phyloP scores from a whole-genome alignment of 129 eudicot species.

The Scalesia atractyloides region DNA sequence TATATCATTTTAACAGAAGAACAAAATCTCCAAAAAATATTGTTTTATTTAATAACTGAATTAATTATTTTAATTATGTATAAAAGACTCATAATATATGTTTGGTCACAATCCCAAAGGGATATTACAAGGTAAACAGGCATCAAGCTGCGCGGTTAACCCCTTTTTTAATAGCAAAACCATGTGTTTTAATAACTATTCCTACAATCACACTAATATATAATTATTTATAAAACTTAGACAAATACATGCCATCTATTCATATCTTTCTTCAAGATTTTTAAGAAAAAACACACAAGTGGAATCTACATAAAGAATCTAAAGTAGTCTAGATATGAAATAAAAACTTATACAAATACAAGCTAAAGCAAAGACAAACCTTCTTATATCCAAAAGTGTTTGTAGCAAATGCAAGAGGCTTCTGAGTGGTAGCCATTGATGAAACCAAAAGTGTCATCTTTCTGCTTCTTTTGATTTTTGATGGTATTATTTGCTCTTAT shows the following conservation, averaged over 20 bases:
- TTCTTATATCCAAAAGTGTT: slow-evolving; percentile 47
- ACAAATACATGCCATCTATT: neutral
- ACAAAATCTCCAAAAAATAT: too few relatives aligned
- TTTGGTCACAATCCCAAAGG: too few relatives aligned
- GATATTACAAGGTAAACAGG: too few relatives aligned
- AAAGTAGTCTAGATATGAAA: neutral
- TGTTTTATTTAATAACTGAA: too few relatives aligned
- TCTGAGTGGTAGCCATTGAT: slow-evolving; percentile 72
- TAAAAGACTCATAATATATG: too few relatives aligned
- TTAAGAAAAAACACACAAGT: slow-evolving; percentile 4
- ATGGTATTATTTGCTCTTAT: slow-evolving; percentile 15
- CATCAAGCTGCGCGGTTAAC: too few relatives aligned
- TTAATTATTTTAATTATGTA: too few relatives aligned
- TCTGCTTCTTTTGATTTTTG: slow-evolving; percentile 3
- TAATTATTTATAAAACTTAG: too few relatives aligned
- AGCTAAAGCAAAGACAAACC: slow-evolving; percentile 37
- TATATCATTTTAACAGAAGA: too few relatives aligned
- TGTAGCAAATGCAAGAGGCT: slow-evolving; percentile 51
- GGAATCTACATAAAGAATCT: neutral
- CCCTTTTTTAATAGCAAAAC: too few relatives aligned
- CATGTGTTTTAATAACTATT: too few relatives aligned
- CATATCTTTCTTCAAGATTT: neutral
- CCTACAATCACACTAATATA: too few relatives aligned
- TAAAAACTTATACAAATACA: neutral
- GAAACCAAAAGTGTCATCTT: slow-evolving; percentile 48